Evolutionary conservation across 352 stramenopile genomes (phyloP).

Genomic region (Globisporangium camurandrum): DNA sequence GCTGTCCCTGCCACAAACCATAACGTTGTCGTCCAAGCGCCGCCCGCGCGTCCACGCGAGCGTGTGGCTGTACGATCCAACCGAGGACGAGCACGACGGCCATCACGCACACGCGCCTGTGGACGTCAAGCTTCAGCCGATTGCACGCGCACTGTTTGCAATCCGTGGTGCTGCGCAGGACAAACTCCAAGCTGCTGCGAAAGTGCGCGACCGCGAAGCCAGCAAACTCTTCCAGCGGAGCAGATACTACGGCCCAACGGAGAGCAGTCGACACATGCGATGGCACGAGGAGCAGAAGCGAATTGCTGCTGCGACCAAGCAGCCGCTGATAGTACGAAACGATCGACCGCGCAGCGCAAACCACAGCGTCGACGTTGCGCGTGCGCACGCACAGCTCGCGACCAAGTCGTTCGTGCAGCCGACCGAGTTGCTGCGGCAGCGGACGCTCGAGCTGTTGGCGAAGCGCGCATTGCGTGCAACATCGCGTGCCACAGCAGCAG

Average conservation of each 20-base stretch:
- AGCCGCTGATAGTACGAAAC: constrained; percentile 6
- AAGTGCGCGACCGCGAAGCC: constrained; percentile 44
- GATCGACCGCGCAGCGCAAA: constrained; percentile 26
- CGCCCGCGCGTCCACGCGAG: constrained; percentile 27
- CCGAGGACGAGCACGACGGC: constrained; percentile 20
- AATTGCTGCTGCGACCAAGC: constrained; percentile 25
- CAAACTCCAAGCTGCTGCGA: constrained; percentile 44
- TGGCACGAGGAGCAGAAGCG: constrained; percentile 69
- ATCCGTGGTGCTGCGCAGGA: constrained; percentile 55
- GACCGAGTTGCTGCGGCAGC: constrained; percentile 38
- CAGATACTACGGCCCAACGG: constrained; percentile 70
- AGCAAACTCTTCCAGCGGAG: constrained; percentile 51
- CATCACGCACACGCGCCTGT: constrained; percentile 14
- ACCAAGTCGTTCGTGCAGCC: constrained; percentile 55
- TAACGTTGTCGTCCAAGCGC: constrained; percentile 2
- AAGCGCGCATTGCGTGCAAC: constrained; percentile 7
- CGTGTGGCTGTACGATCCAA: constrained; percentile 65
- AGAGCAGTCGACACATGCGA: constrained; percentile 69
- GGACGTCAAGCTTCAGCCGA: constrained; percentile 68
- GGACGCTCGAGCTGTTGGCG: constrained; percentile 14
- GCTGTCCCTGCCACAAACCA: constrained; percentile 7
- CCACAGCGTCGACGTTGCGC: constrained; percentile 27
- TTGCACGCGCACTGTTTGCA: constrained; percentile 70
- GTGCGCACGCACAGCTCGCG: constrained; percentile 24
- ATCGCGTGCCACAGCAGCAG: too few species aligned